A percentile compares a stretch with the other conserved stretches of the same genome.
phyloP scores from a whole-genome alignment of 176 grass and related monocot species.

The Puccinellia tenuiflora region DNA sequence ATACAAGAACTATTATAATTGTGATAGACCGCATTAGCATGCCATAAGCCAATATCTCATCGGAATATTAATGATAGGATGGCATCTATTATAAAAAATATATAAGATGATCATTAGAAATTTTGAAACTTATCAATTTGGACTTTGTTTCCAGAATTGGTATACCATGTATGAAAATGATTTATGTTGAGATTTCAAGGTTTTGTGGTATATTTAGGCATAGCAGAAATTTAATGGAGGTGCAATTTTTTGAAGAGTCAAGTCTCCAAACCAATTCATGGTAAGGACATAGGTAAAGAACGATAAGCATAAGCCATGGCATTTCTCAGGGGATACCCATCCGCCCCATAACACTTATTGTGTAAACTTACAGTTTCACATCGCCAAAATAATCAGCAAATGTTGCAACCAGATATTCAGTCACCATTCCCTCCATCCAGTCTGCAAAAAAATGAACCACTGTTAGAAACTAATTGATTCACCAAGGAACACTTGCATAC shows the following conservation, averaged over 20 bases:
- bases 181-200: conserved; percentile 15
- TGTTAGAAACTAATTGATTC: conserved; percentile 22
- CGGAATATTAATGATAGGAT: neutral
- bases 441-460: conserved; percentile 40
- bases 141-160: neutral
- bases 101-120: neutral
- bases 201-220: neutral
- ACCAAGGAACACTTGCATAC: neutral
- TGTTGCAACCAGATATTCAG: conserved; percentile 88
- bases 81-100: neutral
- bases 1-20: neutral
- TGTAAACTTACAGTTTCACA: conserved; percentile 82
- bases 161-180: conserved; percentile 1
- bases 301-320: conserved; percentile 10
- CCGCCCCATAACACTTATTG: neutral
- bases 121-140: conserved; percentile 10
- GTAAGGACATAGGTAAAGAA: neutral
- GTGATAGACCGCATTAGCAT: conserved; percentile 9
- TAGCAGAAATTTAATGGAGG: neutral
- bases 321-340: conserved; percentile 10
- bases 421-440: conserved; percentile 77
- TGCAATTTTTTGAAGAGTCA: neutral
- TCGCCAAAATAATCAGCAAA: conserved; percentile 96
- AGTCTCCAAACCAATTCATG: neutral
- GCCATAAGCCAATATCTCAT: neutral